Evolutionary conservation across 2,329 filamentous ascomycete species (phyloP).

Genomic region (Neobulgaria alba): DNA sequence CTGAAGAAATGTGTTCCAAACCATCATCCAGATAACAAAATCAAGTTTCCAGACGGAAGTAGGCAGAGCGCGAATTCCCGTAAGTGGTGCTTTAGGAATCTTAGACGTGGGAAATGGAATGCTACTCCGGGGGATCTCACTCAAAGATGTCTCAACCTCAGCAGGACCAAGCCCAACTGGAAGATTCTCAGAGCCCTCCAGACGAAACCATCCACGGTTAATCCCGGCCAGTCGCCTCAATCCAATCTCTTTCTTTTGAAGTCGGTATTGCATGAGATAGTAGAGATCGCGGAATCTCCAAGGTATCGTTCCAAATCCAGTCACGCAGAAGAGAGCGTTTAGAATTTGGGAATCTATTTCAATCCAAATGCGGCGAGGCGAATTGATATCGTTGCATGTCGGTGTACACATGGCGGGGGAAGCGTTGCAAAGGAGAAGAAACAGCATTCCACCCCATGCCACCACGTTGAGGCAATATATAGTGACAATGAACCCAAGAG

Average conservation of each 20-base stretch:
- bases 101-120: conserved; percentile 57
- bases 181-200: conserved; percentile 56
- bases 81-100: conserved; percentile 60
- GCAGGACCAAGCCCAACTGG: conserved; percentile 44
- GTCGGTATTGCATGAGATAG: conserved; percentile 58
- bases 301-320: conserved; percentile 73
- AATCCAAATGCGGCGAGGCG: conserved; percentile 73
- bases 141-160: conserved; percentile 37
- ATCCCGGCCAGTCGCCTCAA: conserved; percentile 65
- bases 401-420: conserved; percentile 65
- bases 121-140: conserved; percentile 32
- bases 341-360: conserved; percentile 78
- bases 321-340: conserved; percentile 79
- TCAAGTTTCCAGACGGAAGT: conserved; percentile 70
- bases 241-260: conserved; percentile 42
- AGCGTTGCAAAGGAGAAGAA: conserved; percentile 71
- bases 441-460: conserved; percentile 88
- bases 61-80: conserved; percentile 58
- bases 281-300: conserved; percentile 80
- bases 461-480: conserved; percentile 77
- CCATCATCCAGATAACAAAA: conserved; percentile 69
- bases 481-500: conserved; percentile 66
- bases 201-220: conserved; percentile 66
- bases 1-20: conserved; percentile 73
- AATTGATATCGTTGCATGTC: conserved; percentile 63